These are phyloP conservation scores for Cryptosporidium baileyi DNA, from an alignment of 169 alveolate genomes.

Conservation along the genomic window DNA sequence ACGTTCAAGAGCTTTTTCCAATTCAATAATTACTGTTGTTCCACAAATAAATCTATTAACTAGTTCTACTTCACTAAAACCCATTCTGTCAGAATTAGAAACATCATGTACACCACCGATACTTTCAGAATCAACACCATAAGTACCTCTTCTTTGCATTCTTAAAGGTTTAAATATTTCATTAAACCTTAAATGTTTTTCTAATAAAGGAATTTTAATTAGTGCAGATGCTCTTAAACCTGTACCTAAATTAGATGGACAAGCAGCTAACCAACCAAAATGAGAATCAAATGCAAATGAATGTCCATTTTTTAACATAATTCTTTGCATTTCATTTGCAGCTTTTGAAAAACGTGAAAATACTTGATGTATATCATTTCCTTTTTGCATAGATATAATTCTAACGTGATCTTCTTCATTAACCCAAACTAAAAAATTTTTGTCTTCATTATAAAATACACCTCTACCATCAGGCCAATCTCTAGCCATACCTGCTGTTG, in stretches of 20 bases:
- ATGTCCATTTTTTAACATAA: conserved; percentile 40
- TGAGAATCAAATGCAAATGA: conserved; percentile 64
- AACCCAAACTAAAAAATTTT: conserved; percentile 76
- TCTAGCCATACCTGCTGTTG: conserved; percentile 67
- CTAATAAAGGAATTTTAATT: conserved; percentile 62
- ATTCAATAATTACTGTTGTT: conserved; percentile 10
- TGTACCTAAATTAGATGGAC: conserved; percentile 78
- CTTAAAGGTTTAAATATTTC: conserved; percentile 21
- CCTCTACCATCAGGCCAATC: conserved; percentile 81
- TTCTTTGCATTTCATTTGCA: conserved; percentile 60
- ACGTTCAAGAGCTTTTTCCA: conserved; percentile 29
- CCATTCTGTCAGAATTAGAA: conserved; percentile 59
- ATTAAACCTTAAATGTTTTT: neutral
- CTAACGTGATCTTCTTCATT: conserved; percentile 78
- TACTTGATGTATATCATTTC: conserved; percentile 72
- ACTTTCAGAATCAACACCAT: conserved; percentile 51
- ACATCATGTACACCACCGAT: conserved; percentile 53
- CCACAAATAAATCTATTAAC: conserved; percentile 60
- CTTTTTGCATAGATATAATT: conserved; percentile 75
- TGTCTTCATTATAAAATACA: conserved; percentile 72
- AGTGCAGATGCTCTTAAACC: conserved; percentile 75
- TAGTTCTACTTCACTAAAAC: conserved; percentile 47
- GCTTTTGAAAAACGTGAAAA: conserved; percentile 73
- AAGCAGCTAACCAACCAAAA: conserved; percentile 71
- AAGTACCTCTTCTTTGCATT: conserved; percentile 47